Conservation (phyloP, 768 basidiomycete species). For the Tephrocybe sp. region DNA sequence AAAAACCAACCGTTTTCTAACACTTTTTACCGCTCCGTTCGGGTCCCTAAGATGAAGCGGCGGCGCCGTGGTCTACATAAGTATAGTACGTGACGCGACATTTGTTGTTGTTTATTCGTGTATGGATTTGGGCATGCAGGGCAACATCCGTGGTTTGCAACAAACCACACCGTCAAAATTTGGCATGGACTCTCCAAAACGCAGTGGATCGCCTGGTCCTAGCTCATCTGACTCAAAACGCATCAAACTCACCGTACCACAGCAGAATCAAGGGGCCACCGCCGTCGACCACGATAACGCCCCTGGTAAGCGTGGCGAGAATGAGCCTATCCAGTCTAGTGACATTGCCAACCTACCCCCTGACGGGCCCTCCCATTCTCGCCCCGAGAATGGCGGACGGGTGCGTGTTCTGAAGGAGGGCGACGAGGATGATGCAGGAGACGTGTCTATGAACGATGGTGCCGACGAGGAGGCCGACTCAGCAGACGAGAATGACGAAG, state of each 20-base stretch:
- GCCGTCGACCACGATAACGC: conserved; percentile 80
- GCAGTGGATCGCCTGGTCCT: conserved; percentile 57
- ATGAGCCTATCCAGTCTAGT: conserved; percentile 77
- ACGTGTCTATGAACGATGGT: conserved; percentile 81
- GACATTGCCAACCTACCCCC: conserved; percentile 78
- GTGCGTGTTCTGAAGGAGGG: conserved; percentile 46
- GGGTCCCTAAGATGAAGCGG: neutral
- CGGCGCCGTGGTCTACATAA: too few species aligned
- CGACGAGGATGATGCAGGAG: conserved; percentile 69
- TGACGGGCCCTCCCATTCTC: conserved; percentile 32
- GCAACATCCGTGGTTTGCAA: conserved; percentile 14
- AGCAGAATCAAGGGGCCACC: conserved; percentile 62
- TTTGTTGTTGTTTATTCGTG: conserved; percentile 8
- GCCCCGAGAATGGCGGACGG: conserved; percentile 45
- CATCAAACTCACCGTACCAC: conserved; percentile 54
- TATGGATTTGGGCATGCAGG: conserved; percentile 15
- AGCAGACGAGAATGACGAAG: conserved; percentile 80
- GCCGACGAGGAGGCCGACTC: conserved; percentile 78
- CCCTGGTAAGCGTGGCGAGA: conserved; percentile 84
- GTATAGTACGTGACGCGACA: conserved; percentile 1
- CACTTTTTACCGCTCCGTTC: too few species aligned
- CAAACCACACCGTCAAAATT: conserved; percentile 16
- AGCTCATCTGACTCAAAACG: conserved; percentile 56
- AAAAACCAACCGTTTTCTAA: too few species aligned
- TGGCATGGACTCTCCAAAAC: conserved; percentile 65